phyloP scores from a whole-genome alignment of 1,284 basidiomycete genomes.

The Fomitiporia mediterranea region DNA sequence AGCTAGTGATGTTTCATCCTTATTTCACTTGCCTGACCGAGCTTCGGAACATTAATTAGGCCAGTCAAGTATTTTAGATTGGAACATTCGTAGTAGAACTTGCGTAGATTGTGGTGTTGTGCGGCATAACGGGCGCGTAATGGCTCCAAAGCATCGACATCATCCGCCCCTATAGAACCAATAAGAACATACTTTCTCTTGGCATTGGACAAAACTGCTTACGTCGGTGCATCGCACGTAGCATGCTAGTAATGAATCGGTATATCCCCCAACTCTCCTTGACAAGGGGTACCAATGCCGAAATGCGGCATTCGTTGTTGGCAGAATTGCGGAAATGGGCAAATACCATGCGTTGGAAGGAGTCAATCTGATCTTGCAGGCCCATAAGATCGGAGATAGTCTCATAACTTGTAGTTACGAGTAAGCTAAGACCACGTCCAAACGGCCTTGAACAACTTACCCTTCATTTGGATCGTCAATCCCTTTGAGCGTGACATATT shows the following conservation, averaged over 20 bases:
- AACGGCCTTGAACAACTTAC: constrained; percentile 43
- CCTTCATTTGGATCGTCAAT: constrained; percentile 98
- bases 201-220: background rate
- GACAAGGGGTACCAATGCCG: constrained; percentile 87
- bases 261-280: constrained; percentile 99
- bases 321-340: constrained; percentile 85
- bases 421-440: constrained; percentile 2
- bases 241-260: constrained; percentile 95
- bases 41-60: constrained; percentile 93
- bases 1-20: background rate
- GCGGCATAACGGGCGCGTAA: constrained; percentile 79
- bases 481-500: constrained; percentile 92
- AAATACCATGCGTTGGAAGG: constrained; percentile 95
- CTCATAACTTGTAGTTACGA: constrained; percentile 67
- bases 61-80: constrained; percentile 95
- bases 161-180: constrained; percentile 68
- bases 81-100: constrained; percentile 97
- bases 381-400: constrained; percentile 95
- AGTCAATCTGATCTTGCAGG: constrained; percentile 94
- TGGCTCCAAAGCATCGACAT: constrained; percentile 81
- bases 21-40: constrained; percentile 65
- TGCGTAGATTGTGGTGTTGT: constrained; percentile 87
- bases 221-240: constrained; percentile 93
- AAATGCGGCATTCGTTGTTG: constrained; percentile 95
- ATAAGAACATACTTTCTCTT: background rate